phyloP scores from a whole-genome alignment of 2,329 filamentous ascomycete genomes.

The Leptodontidium sp. region DNA sequence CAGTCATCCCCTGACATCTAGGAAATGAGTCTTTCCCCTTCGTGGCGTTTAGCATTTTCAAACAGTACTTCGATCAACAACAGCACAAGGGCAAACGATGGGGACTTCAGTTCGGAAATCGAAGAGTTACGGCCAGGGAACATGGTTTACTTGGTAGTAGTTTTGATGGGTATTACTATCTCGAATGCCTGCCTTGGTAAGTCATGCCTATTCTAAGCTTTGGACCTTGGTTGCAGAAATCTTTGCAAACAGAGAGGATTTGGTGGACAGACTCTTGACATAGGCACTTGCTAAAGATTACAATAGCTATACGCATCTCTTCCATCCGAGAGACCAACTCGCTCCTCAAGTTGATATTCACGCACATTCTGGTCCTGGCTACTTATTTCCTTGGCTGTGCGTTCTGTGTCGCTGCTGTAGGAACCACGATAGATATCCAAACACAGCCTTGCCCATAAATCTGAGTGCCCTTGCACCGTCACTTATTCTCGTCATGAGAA shows the following conservation, averaged over 20 bases:
- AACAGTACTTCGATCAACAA: background rate
- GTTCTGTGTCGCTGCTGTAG: conserved; percentile 21
- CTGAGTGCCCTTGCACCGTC: no score
- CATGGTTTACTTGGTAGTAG: conserved; percentile 4
- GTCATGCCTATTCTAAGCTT: background rate
- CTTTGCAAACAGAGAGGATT: background rate
- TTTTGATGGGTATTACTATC: conserved; percentile 12
- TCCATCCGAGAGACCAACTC: conserved; percentile 18
- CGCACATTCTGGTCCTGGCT: conserved; percentile 17
- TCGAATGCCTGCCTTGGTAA: conserved; percentile 19
- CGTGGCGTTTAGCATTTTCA: background rate
- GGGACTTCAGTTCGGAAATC: background rate
- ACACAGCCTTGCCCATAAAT: background rate
- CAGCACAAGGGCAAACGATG: background rate
- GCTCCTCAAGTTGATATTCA: conserved; percentile 6
- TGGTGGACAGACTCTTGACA: background rate
- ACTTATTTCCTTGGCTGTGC: conserved; percentile 24
- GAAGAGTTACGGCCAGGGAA: background rate
- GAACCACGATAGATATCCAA: background rate
- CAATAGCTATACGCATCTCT: conserved; percentile 6
- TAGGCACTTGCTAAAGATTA: background rate
- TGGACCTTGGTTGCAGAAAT: background rate
- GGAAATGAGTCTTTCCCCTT: background rate
- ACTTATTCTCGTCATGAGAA: background rate
- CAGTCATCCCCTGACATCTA: no score